Percentiles rank a stretch among this genome's conserved stretches.
Evolutionary conservation across 2,329 filamentous ascomycete species (phyloP).

Genomic region (Balansia obtecta): DNA sequence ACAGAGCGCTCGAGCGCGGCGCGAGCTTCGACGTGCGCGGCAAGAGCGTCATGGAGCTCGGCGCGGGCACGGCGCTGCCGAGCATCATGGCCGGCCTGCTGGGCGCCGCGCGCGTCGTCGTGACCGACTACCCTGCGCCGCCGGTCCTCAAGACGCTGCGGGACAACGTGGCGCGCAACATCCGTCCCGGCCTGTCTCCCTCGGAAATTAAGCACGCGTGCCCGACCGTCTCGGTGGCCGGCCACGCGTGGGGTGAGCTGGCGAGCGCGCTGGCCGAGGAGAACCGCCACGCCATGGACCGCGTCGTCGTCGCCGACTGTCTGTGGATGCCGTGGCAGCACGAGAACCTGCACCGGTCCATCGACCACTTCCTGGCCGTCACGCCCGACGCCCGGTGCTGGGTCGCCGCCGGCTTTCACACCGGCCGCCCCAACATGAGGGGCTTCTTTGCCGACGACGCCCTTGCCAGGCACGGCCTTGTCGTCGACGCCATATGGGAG

Average conservation of each 20-base stretch:
- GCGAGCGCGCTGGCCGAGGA: constrained; percentile 16
- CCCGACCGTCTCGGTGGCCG: constrained; percentile 32
- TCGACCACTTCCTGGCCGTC: constrained; percentile 45
- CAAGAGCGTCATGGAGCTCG: constrained; percentile 74
- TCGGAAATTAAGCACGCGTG: constrained; percentile 10
- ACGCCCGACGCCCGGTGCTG: constrained; percentile 38
- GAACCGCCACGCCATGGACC: constrained; percentile 35
- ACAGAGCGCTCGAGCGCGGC: too few relatives aligned
- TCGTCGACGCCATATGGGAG: constrained; percentile 53
- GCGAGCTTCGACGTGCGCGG: constrained; percentile 43
- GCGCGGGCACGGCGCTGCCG: constrained; percentile 76
- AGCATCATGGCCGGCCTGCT: constrained; percentile 64
- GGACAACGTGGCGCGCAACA: constrained; percentile 43
- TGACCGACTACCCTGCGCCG: constrained; percentile 80
- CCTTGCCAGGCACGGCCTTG: constrained; percentile 25
- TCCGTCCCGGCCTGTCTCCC: constrained; percentile 23
- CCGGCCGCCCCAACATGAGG: constrained; percentile 52
- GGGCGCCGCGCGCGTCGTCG: constrained; percentile 59
- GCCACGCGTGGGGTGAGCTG: constrained; percentile 53
- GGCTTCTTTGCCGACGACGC: constrained; percentile 45
- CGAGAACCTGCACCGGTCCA: constrained; percentile 48
- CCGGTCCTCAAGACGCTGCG: constrained; percentile 49
- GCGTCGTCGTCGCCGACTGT: constrained; percentile 59
- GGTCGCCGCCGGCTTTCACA: constrained; percentile 62
- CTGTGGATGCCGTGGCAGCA: constrained; percentile 68